Conservation (phyloP, 192 early-diverging fungal species). For the Coemansia umbellata region DNA sequence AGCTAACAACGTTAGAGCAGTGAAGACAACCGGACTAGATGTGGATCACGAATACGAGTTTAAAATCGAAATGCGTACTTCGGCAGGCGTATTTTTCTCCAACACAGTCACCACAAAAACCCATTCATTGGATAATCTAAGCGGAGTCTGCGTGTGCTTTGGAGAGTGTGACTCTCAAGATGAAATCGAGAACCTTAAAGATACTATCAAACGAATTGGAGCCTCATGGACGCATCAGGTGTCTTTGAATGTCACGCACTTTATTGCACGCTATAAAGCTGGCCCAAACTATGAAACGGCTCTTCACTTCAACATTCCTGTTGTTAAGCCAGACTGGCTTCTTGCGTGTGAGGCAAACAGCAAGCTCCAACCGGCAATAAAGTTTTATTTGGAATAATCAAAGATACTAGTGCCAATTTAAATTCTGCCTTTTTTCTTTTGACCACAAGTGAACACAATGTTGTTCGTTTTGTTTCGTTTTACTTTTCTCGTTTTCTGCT, state of each 20-base stretch:
- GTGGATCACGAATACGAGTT: constrained; percentile 89
- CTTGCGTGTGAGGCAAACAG: constrained; percentile 84
- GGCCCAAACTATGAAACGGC: constrained; percentile 88
- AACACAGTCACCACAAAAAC: constrained; percentile 76
- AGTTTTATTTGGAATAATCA: constrained; percentile 28
- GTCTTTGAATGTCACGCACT: constrained; percentile 84
- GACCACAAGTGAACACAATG: no score
- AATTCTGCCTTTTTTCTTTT: no score
- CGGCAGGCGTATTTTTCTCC: constrained; percentile 78
- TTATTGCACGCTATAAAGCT: constrained; percentile 78
- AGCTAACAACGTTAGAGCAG: constrained; percentile 30
- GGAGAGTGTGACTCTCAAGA: constrained; percentile 78
- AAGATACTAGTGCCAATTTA: no score
- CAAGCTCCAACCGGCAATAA: constrained; percentile 75
- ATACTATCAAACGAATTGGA: constrained; percentile 73
- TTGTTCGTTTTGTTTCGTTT: no score
- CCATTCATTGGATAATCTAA: constrained; percentile 94
- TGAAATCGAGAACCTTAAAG: constrained; percentile 73
- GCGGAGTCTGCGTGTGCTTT: constrained; percentile 95
- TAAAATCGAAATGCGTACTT: constrained; percentile 85
- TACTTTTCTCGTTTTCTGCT: no score
- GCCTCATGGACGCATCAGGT: constrained; percentile 85
- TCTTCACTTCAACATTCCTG: constrained; percentile 84
- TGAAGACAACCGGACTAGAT: constrained; percentile 87
- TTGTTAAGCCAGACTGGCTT: constrained; percentile 94